Evolutionary conservation across 1,284 basidiomycete genomes (phyloP).

Genomic region (Microbotryum scabiosae): DNA sequence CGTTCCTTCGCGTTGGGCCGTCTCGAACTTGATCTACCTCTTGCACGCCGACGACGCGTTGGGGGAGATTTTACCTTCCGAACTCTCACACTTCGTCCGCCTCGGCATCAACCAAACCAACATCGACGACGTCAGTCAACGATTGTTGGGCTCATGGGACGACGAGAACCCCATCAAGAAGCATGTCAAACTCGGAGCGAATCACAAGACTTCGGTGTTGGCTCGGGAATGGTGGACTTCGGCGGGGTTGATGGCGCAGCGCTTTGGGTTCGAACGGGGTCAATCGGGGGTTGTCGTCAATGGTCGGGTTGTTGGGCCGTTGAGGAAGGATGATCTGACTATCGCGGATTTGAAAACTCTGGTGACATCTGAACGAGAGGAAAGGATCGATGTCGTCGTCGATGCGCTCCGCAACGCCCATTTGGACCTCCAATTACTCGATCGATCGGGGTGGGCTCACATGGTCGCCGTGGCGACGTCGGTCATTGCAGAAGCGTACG

Average conservation of each 20-base stretch:
- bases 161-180: slow-evolving; percentile 9
- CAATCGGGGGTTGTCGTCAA: slow-evolving; percentile 62
- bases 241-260: slow-evolving; percentile 19
- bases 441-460: slow-evolving; percentile 49
- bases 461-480: slow-evolving; percentile 60
- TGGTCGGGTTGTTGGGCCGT: slow-evolving; percentile 66
- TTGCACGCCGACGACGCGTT: not conserved
- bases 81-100: slow-evolving; percentile 14
- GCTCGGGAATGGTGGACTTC: slow-evolving; percentile 15
- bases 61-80: slow-evolving; percentile 8
- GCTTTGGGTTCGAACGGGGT: slow-evolving; percentile 52
- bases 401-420: slow-evolving; percentile 48
- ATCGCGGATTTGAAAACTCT: slow-evolving; percentile 60
- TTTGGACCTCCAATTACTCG: not conserved
- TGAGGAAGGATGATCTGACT: slow-evolving; percentile 51
- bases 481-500: slow-evolving; percentile 56
- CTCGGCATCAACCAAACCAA: not conserved
- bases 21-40: slow-evolving; percentile 7
- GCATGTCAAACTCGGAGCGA: slow-evolving; percentile 1
- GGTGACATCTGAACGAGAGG: slow-evolving; percentile 60
- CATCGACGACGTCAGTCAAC: not conserved
- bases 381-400: slow-evolving; percentile 59
- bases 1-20: slow-evolving; percentile 4
- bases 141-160: not conserved
- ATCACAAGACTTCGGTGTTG: not conserved